Evolutionary conservation across 352 stramenopile genomes (phyloP).

Genomic region (Pythium rhizo-oryzae): DNA sequence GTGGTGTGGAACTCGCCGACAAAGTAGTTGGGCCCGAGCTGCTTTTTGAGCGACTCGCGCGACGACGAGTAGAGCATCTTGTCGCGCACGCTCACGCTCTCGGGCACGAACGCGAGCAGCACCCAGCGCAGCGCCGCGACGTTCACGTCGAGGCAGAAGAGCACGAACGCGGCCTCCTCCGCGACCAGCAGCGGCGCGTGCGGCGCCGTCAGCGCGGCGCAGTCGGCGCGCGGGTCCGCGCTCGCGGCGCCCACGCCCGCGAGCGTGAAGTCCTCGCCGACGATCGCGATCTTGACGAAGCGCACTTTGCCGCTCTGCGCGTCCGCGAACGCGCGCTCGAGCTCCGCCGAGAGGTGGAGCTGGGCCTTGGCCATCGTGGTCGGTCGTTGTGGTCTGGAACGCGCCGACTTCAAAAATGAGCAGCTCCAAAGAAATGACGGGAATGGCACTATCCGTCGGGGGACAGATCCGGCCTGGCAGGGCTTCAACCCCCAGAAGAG

Average conservation of each 20-base stretch:
- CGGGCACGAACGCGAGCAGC: conserved; percentile 78
- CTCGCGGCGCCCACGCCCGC: conserved; percentile 42
- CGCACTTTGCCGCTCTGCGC: conserved; percentile 70
- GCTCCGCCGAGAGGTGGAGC: conserved; percentile 57
- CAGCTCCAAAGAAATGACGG: not conserved
- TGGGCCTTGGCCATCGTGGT: conserved; percentile 63
- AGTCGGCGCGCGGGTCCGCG: conserved; percentile 48
- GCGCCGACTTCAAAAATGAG: conserved; percentile 20
- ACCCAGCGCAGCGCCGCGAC: conserved; percentile 77
- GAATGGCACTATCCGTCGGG: not conserved
- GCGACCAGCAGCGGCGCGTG: conserved; percentile 33
- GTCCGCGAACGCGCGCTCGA: conserved; percentile 71
- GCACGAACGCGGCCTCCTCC: conserved; percentile 66
- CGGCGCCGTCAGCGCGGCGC: conserved; percentile 23
- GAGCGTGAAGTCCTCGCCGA: conserved; percentile 67
- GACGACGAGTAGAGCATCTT: conserved; percentile 94
- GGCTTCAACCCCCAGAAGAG: conserved; percentile 19
- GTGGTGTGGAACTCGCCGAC: conserved; percentile 89
- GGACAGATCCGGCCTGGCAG: not conserved
- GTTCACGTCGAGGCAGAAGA: conserved; percentile 78
- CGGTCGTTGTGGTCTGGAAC: not conserved
- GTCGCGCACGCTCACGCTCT: conserved; percentile 78
- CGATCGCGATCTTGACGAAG: conserved; percentile 69
- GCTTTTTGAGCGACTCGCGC: conserved; percentile 89
- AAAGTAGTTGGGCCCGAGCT: conserved; percentile 92